Base-by-base conservation (phyloP, 352 stramenopile species). In the Salisapilia sapeloensis region DNA sequence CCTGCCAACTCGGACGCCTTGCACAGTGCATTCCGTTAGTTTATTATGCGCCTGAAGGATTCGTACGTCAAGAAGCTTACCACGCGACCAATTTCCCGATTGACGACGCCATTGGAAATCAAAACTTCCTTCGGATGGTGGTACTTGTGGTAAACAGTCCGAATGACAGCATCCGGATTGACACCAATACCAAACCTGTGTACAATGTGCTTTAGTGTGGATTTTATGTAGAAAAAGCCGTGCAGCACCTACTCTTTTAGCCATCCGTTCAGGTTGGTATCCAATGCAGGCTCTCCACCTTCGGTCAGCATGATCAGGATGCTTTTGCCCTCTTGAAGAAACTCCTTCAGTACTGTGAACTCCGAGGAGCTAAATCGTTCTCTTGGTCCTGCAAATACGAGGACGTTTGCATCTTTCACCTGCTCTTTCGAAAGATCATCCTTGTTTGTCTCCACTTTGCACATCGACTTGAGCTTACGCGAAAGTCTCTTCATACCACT, bases 131-230 rank as follows among this genome's bases (percentile, higher is more conserved):
- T 97, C 1, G 92, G 92, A 42, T 98, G 92, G 26, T 96, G 66
- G 43, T 97, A 98, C 52, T 97, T 97, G 62, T 97, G 82, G 50
- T 96, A 97, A 16, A 95, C 80, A 9, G 80, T 93, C 27, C 90
- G 62, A 20, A 95, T 85, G 4, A 96, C 82, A 11, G 60, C 69
- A 41, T 96, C 86, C 13, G 60, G 49, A 32, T 92, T 90, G 32
- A 90, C 52, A 30, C 67, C 79, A 31, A 92, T 90, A n/a, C 77
- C 77, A 28, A 69, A 87, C 35, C 71, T 86, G 24, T 6, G 35
- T n/a, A n/a, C n/a, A n/a, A n/a, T n/a, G n/a, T n/a, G n/a, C n/a
- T n/a, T n/a, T n/a, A n/a, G n/a, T n/a, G n/a, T n/a, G n/a, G n/a
- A n/a, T n/a, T n/a, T n/a, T n/a, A 33, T 17, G 31, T 19, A 6